Evolutionary conservation across 1,284 basidiomycete genomes (phyloP).

Genomic region (Binderoboletus segoi): DNA sequence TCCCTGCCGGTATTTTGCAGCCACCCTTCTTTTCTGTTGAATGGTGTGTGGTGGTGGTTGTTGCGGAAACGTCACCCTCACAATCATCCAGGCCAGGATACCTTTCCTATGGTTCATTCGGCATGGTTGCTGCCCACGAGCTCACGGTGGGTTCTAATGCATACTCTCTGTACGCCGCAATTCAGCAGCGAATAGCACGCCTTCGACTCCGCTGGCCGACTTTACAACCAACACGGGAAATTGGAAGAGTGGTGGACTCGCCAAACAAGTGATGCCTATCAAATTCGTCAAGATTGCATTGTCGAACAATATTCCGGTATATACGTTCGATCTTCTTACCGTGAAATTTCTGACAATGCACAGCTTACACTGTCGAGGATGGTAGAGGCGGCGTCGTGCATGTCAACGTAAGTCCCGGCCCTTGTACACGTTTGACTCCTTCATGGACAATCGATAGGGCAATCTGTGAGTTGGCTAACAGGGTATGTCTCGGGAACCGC

Average conservation of each 20-base stretch:
- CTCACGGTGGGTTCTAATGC: constrained; percentile 51
- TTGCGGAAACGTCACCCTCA: constrained; percentile 8
- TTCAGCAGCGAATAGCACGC: constrained; percentile 64
- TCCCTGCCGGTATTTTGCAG: constrained; percentile 94
- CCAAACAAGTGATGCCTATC: constrained; percentile 81
- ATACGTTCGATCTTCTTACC: constrained; percentile 28
- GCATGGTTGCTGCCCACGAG: constrained; percentile 88
- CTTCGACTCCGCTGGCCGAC: constrained; percentile 88
- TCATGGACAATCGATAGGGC: constrained; percentile 47
- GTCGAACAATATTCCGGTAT: constrained; percentile 81
- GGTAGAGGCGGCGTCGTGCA: constrained; percentile 82
- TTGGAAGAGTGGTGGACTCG: constrained; percentile 90
- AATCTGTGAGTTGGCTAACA: constrained; percentile 56
- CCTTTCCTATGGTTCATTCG: constrained; percentile 90
- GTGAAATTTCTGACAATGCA: constrained; percentile 9
- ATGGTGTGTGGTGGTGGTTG: constrained; percentile 57
- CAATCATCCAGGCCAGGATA: constrained; percentile 72
- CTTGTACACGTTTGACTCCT: background rate
- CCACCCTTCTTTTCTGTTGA: constrained; percentile 88
- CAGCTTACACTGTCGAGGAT: constrained; percentile 82
- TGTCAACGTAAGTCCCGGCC: constrained; percentile 70
- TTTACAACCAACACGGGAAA: constrained; percentile 81
- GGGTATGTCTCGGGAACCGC: background rate
- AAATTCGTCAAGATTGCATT: constrained; percentile 84
- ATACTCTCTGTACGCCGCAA: background rate